Conservation (phyloP, 179 eudicot genomes). For the Patellifolia procumbens region DNA sequence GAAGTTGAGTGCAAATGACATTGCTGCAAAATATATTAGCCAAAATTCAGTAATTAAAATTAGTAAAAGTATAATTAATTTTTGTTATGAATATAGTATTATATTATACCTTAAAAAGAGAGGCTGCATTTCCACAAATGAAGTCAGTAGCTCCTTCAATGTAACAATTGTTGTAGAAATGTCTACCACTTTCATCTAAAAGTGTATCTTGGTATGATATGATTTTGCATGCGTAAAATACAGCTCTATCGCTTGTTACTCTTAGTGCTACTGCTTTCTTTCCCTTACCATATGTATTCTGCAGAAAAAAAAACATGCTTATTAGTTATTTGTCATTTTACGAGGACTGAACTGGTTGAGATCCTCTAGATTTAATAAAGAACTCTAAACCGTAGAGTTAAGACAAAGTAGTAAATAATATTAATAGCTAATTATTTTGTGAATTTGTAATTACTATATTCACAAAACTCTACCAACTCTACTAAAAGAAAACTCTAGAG, state of each 20-base stretch:
- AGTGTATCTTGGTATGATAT: conserved; percentile 69
- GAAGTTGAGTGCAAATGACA: conserved; percentile 68
- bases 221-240: conserved; percentile 58
- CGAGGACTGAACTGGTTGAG: too few species aligned
- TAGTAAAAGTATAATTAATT: too few species aligned
- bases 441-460: too few species aligned
- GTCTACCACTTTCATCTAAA: conserved; percentile 59
- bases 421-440: too few species aligned
- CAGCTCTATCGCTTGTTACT: conserved; percentile 60
- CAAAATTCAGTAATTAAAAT: not conserved
- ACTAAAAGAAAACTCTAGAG: too few species aligned
- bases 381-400: too few species aligned
- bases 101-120: conserved; percentile 50
- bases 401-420: too few species aligned
- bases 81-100: too few species aligned
- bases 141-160: conserved; percentile 77
- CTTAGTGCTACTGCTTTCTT: conserved; percentile 64
- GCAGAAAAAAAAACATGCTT: not conserved
- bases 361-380: too few species aligned
- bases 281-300: conserved; percentile 56
- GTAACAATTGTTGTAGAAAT: conserved; percentile 65
- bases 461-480: too few species aligned
- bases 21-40: conserved; percentile 34
- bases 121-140: conserved; percentile 70
- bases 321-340: not conserved